A percentile compares a stretch with the other conserved stretches of the same genome.
phyloP scores from a whole-genome alignment of 768 basidiomycete genomes.

The Trametes coccinea region DNA sequence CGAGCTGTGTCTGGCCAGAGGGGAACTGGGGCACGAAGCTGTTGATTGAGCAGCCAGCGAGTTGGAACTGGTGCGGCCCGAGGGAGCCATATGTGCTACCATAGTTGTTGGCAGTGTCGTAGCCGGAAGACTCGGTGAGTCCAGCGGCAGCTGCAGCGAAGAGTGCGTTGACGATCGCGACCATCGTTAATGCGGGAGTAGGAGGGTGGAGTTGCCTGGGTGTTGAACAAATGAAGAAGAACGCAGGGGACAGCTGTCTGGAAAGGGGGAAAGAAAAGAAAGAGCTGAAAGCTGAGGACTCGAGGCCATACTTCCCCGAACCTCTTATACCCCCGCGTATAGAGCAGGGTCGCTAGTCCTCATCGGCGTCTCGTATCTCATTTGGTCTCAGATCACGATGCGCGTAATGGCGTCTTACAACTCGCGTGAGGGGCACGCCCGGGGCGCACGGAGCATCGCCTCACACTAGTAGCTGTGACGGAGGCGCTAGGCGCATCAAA shows the following conservation, averaged over 20 bases:
- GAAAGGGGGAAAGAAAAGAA: background rate
- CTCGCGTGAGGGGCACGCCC: background rate
- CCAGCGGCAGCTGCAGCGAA: slow-evolving; percentile 17
- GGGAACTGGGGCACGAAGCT: slow-evolving; percentile 30
- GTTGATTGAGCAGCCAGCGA: slow-evolving; percentile 29
- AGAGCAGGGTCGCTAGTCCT: background rate
- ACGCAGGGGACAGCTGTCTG: background rate
- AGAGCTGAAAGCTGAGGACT: slow-evolving; percentile 9
- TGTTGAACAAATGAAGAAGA: background rate
- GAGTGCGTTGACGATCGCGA: slow-evolving; percentile 17
- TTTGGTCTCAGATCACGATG: background rate
- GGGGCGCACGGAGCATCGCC: background rate
- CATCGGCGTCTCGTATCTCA: background rate
- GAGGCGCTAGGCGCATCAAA: background rate
- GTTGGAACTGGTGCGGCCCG: background rate
- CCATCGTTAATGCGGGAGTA: slow-evolving; percentile 13
- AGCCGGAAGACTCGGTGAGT: background rate
- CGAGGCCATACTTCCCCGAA: no score
- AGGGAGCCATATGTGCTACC: background rate
- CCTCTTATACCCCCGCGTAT: background rate
- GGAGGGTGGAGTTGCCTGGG: background rate
- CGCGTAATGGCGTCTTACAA: background rate
- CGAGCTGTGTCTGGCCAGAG: slow-evolving; percentile 35
- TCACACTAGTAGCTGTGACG: no score
- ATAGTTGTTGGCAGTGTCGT: background rate